Conservation (phyloP, 1,139 yeast species). For the Hyphopichia burtonii region DNA sequence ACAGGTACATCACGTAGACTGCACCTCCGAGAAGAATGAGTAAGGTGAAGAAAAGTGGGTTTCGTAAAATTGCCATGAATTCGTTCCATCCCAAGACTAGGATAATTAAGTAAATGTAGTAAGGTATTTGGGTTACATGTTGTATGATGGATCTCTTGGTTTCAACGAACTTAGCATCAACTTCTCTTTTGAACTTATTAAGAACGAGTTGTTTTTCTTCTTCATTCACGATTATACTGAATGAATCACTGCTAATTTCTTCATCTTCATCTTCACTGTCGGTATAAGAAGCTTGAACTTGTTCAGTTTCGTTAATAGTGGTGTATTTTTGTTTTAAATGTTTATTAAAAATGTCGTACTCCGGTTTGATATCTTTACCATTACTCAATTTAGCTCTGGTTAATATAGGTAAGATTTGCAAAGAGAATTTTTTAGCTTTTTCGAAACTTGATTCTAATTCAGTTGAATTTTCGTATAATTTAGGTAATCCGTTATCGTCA, state of each 20-base stretch:
- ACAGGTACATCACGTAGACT: constrained; percentile 63
- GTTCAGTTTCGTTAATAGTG: constrained; percentile 8
- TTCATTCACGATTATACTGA: constrained; percentile 59
- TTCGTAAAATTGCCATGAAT: constrained; percentile 81
- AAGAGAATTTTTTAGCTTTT: constrained; percentile 56
- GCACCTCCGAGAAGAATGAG: constrained; percentile 58
- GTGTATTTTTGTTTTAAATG: constrained; percentile 21
- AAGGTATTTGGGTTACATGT: constrained; percentile 75
- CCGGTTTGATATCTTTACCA: constrained; percentile 59
- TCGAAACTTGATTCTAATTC: constrained; percentile 71
- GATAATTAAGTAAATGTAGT: constrained; percentile 72
- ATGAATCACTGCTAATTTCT: constrained; percentile 39
- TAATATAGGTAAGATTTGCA: constrained; percentile 58
- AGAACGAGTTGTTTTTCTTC: constrained; percentile 57
- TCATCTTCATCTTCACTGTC: constrained; percentile 30
- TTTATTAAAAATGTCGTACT: constrained; percentile 40
- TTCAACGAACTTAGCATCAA: constrained; percentile 81
- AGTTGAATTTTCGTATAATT: constrained; percentile 70
- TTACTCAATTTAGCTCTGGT: constrained; percentile 55
- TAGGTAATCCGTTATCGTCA: constrained; percentile 80
- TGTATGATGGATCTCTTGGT: constrained; percentile 76
- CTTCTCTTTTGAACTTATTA: constrained; percentile 67
- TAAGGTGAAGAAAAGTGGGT: constrained; percentile 73
- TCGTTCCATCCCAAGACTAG: constrained; percentile 93
- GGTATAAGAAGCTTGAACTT: constrained; percentile 8